Evolutionary conservation across 805 yeast species (phyloP).

Genomic region (Teunomyces kruisii): DNA sequence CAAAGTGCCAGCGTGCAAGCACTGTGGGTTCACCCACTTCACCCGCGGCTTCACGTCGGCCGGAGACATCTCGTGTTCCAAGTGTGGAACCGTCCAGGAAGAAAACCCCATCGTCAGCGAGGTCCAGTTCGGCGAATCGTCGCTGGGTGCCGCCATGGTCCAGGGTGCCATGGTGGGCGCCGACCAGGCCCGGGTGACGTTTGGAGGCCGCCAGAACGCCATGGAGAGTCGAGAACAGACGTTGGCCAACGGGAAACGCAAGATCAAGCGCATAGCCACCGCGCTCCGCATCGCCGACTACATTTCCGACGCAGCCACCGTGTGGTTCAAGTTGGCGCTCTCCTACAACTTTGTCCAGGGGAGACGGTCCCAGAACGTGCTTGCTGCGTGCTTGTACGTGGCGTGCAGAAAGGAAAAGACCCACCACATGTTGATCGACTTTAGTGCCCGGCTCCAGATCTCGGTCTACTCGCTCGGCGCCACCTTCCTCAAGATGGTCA

Average conservation of each 20-base stretch:
- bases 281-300: slow-evolving; percentile 80
- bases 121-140: slow-evolving; percentile 88
- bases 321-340: slow-evolving; percentile 87
- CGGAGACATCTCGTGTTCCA: slow-evolving; percentile 74
- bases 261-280: slow-evolving; percentile 76
- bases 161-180: slow-evolving; percentile 93
- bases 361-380: slow-evolving; percentile 91
- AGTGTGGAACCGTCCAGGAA: slow-evolving; percentile 85
- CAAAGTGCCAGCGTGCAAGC: slow-evolving; percentile 15
- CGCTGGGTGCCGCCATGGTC: slow-evolving; percentile 92
- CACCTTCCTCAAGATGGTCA: slow-evolving; percentile 90
- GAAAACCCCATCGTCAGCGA: slow-evolving; percentile 95
- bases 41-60: slow-evolving; percentile 37
- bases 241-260: slow-evolving; percentile 74
- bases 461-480: slow-evolving; percentile 95
- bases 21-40: slow-evolving; percentile 22
- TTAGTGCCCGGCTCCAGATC: slow-evolving; percentile 83
- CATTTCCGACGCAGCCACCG: slow-evolving; percentile 81
- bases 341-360: slow-evolving; percentile 93
- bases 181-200: slow-evolving; percentile 75
- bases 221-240: slow-evolving; percentile 90
- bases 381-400: slow-evolving; percentile 90
- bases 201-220: slow-evolving; percentile 67
- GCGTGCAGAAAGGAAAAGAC: slow-evolving; percentile 92
- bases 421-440: slow-evolving; percentile 94